Conservation (phyloP, 2,329 filamentous ascomycete genomes). For the Phialemonium atrogriseum region DNA sequence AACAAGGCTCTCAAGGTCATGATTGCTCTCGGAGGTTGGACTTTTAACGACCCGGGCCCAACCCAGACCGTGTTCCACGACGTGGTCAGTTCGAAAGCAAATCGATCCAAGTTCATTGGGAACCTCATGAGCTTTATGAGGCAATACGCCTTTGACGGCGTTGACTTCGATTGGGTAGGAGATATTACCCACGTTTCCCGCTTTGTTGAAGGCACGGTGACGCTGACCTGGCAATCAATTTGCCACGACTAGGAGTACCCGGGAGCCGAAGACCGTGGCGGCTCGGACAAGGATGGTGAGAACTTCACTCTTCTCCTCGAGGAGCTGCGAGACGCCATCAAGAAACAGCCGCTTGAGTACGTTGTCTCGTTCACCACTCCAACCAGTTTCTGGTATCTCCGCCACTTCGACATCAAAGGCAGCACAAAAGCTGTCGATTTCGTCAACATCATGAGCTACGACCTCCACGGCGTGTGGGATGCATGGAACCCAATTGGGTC, state of each 20-base stretch:
- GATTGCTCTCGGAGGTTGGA: constrained; percentile 33
- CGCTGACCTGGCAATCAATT: too few species aligned
- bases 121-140: constrained; percentile 11
- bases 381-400: too few species aligned
- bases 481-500: neutral
- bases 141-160: constrained; percentile 14
- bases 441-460: constrained; percentile 2
- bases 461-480: constrained; percentile 2
- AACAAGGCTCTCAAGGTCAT: constrained; percentile 19
- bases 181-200: too few species aligned
- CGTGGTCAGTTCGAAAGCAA: constrained; percentile 5
- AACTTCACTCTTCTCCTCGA: constrained; percentile 20
- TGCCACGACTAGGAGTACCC: too few species aligned
- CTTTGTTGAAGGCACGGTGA: too few species aligned
- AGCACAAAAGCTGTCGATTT: neutral
- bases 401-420: too few species aligned
- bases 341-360: too few species aligned
- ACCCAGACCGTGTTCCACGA: constrained; percentile 6
- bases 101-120: constrained; percentile 10
- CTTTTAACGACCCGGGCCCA: constrained; percentile 21
- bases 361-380: too few species aligned
- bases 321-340: constrained; percentile 36
- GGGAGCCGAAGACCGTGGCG: constrained; percentile 13
- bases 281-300: constrained; percentile 7
- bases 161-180: constrained; percentile 16